A percentile compares a stretch with the other conserved stretches of the same genome.
Evolutionary conservation across 306 rosid species (phyloP).

Genomic region (Calophaca sinica): DNA sequence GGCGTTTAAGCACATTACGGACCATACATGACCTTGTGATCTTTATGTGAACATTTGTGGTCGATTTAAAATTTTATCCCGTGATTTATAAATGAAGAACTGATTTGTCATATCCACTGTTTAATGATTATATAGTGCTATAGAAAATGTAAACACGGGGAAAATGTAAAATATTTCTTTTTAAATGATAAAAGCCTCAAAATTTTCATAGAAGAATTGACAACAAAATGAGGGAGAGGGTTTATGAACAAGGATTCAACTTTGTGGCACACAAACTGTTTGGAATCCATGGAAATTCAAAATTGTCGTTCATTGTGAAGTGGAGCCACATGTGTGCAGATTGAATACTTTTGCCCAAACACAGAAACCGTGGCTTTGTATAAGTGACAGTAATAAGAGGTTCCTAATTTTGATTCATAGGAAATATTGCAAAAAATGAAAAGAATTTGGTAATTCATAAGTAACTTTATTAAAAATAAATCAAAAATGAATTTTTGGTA

Average conservation of each 20-base stretch:
- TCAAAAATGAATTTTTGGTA: background rate
- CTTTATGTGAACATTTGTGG: slow-evolving; percentile 23
- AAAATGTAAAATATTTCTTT: slow-evolving; percentile 8
- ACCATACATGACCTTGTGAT: background rate
- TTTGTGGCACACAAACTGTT: slow-evolving; percentile 19
- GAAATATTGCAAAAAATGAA: too few species aligned
- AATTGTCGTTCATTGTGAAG: slow-evolving; percentile 2
- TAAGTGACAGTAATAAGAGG: too few species aligned
- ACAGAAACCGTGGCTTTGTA: slow-evolving; percentile 26
- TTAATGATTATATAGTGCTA: slow-evolving; percentile 13
- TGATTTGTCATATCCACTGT: slow-evolving; percentile 9
- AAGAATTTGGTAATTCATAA: background rate
- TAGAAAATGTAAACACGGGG: background rate
- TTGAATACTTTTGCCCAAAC: slow-evolving; percentile 26
- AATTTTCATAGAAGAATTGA: slow-evolving; percentile 1
- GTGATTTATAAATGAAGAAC: background rate
- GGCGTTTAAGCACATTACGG: too few species aligned
- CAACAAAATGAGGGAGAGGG: background rate
- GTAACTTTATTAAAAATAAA: background rate
- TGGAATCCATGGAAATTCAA: background rate
- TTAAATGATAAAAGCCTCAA: slow-evolving; percentile 10
- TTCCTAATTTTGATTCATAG: too few species aligned
- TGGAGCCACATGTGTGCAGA: background rate
- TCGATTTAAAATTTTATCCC: slow-evolving; percentile 17
- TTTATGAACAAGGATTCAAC: background rate